A percentile compares a stretch with the other conserved stretches of the same genome.
Evolutionary conservation across 495 filamentous ascomycete genomes (phyloP).

Genomic region (Talaromyces trachyspermus): DNA sequence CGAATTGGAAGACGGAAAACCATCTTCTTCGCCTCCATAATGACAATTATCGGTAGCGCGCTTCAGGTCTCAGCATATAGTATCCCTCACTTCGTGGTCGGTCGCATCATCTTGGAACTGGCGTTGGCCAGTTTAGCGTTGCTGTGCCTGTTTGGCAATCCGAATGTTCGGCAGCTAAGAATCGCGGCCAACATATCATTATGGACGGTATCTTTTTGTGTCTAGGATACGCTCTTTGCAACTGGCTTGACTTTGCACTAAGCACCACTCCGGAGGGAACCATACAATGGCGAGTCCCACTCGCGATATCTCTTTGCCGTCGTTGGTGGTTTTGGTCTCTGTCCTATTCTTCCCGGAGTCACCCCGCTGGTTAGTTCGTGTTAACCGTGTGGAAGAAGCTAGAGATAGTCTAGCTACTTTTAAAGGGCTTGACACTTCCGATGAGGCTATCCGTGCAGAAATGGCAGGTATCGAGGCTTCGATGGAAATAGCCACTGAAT

Average conservation of each 20-base stretch:
- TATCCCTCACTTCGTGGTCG: constrained; percentile 34
- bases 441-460: constrained; percentile 17
- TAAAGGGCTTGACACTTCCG: constrained; percentile 16
- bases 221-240: constrained; percentile 33
- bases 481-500: constrained; percentile 21
- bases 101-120: constrained; percentile 38
- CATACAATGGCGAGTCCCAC: constrained; percentile 40
- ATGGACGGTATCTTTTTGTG: constrained; percentile 43
- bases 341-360: constrained; percentile 55
- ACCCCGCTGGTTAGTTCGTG: constrained; percentile 50
- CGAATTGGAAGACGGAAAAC: constrained; percentile 24
- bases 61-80: constrained; percentile 35
- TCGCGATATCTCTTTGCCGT: constrained; percentile 50
- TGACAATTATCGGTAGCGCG: constrained; percentile 21
- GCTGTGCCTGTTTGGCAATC: constrained; percentile 45
- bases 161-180: constrained; percentile 32
- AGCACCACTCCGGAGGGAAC: constrained; percentile 26
- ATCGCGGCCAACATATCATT: constrained; percentile 29
- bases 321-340: constrained; percentile 48
- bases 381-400: constrained; percentile 46
- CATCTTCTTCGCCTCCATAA: constrained; percentile 18
- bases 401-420: constrained; percentile 21
- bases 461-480: constrained; percentile 26
- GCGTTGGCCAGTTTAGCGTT: constrained; percentile 36
- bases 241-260: constrained; percentile 38